phyloP scores from a whole-genome alignment of 73 alveolate genomes.

The Urostyla sp. region DNA sequence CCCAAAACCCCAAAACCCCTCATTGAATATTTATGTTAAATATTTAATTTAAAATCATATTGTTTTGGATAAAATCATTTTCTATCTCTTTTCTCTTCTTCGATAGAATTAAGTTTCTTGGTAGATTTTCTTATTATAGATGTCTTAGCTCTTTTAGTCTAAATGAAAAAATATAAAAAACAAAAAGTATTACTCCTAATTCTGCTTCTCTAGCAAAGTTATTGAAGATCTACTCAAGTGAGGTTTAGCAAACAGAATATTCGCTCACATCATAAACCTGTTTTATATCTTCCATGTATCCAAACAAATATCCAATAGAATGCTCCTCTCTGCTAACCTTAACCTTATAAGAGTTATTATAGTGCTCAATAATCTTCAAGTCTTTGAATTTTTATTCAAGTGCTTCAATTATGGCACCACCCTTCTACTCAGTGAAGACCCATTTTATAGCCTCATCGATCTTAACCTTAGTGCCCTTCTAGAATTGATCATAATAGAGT shows the following conservation, averaged over 20 bases:
- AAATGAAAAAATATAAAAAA: too few species aligned
- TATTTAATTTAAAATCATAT: too few species aligned
- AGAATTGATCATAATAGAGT: conserved; percentile 24
- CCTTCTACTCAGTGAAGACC: conserved; percentile 54
- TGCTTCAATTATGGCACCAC: background rate
- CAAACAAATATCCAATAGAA: conserved; percentile 89
- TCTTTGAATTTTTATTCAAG: conserved; percentile 32
- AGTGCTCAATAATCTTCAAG: conserved; percentile 70
- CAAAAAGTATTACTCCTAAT: conserved; percentile 49
- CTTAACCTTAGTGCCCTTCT: background rate
- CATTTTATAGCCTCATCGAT: conserved; percentile 43
- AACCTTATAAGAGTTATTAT: conserved; percentile 56
- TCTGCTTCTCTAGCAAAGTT: conserved; percentile 80
- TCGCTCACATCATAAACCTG: conserved; percentile 66
- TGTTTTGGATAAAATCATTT: too few species aligned
- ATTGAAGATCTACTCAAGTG: conserved; percentile 96
- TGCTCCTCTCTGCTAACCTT: conserved; percentile 75
- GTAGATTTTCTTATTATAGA: too few species aligned
- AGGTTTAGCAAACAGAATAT: conserved; percentile 76
- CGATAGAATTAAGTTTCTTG: too few species aligned
- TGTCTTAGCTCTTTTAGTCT: too few species aligned
- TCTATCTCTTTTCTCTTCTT: too few species aligned
- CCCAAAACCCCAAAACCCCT: too few species aligned
- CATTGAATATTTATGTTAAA: background rate
- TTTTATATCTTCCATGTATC: conserved; percentile 83